These are phyloP conservation scores for Blastobotrys proliferans DNA, from an alignment of 1,139 yeast genomes.

Conservation along the genomic window DNA sequence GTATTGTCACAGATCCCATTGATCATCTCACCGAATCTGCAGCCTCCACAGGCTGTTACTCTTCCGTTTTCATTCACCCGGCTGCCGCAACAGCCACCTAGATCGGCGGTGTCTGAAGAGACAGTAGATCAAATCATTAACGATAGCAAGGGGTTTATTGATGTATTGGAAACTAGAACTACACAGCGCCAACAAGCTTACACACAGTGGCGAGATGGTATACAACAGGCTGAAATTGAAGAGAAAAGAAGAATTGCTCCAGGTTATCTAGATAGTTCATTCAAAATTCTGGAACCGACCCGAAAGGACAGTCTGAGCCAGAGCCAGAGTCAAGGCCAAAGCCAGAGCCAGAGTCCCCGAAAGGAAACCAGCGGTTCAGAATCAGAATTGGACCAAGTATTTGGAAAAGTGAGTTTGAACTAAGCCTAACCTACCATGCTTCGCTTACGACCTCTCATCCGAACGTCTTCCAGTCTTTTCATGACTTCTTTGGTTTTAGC, in stretches of 20 bases:
- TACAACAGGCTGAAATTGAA: constrained; percentile 25
- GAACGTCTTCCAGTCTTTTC: constrained; percentile 71
- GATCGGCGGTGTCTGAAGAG: constrained; percentile 6
- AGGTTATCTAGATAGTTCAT: constrained; percentile 39
- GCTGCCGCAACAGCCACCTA: constrained; percentile 17
- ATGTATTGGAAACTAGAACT: constrained; percentile 28
- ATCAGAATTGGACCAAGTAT: constrained; percentile 21
- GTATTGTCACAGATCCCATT: constrained; percentile 55
- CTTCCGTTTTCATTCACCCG: constrained; percentile 49
- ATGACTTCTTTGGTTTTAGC: constrained; percentile 49
- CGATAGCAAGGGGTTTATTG: constrained; percentile 29
- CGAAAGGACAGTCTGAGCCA: constrained; percentile 8
- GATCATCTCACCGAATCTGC: constrained; percentile 50
- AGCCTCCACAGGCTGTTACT: constrained; percentile 56
- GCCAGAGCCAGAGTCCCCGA: background rate
- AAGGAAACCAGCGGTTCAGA: background rate
- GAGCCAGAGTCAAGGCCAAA: background rate
- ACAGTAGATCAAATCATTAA: constrained; percentile 20
- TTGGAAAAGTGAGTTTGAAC: constrained; percentile 18
- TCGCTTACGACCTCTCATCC: constrained; percentile 90
- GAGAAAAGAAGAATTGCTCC: constrained; percentile 41
- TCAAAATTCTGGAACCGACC: constrained; percentile 30
- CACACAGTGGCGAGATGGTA: constrained; percentile 33
- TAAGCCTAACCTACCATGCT: constrained; percentile 72
- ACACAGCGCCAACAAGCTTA: constrained; percentile 28